Evolutionary conservation across 139 green algal species (phyloP).

Genomic region (Microglena sp.): DNA sequence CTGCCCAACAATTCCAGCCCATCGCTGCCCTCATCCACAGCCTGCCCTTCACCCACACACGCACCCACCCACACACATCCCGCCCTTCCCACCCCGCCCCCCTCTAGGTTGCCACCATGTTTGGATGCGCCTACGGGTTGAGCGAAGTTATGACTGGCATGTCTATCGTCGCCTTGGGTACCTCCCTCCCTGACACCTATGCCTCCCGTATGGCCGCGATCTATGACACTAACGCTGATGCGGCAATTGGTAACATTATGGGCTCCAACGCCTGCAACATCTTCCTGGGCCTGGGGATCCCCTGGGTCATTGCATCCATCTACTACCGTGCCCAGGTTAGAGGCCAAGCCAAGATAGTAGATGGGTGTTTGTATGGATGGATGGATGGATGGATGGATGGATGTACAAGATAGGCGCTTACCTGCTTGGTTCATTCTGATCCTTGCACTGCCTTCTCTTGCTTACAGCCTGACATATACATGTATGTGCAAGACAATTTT

Average conservation of each 20-base stretch:
- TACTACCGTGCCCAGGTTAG: no score
- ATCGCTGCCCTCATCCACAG: neutral
- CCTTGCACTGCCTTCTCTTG: no score
- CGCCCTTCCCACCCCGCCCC: neutral
- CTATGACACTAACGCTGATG: slow-evolving; percentile 13
- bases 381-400: no score
- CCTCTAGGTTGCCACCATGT: slow-evolving; percentile 2
- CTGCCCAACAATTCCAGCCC: no score
- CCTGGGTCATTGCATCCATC: slow-evolving; percentile 25
- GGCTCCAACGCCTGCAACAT: slow-evolving; percentile 38
- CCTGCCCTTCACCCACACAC: neutral
- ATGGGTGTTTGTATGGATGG: no score
- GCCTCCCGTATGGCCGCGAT: slow-evolving; percentile 22
- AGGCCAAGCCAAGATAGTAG: no score
- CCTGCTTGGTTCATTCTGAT: no score
- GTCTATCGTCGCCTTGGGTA: slow-evolving; percentile 15
- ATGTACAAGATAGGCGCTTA: no score
- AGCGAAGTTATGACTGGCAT: slow-evolving; percentile 18
- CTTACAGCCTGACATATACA: no score
- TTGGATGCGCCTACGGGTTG: slow-evolving; percentile 20
- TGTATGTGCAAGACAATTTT: no score
- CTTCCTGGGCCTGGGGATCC: slow-evolving; percentile 36
- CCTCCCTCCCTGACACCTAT: slow-evolving; percentile 32
- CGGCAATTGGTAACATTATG: slow-evolving; percentile 43
- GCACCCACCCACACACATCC: neutral